Percentiles rank a stretch among this genome's conserved stretches.
phyloP scores from a whole-genome alignment of 148 eudicot genomes.

The Heliosperma pusillum region DNA sequence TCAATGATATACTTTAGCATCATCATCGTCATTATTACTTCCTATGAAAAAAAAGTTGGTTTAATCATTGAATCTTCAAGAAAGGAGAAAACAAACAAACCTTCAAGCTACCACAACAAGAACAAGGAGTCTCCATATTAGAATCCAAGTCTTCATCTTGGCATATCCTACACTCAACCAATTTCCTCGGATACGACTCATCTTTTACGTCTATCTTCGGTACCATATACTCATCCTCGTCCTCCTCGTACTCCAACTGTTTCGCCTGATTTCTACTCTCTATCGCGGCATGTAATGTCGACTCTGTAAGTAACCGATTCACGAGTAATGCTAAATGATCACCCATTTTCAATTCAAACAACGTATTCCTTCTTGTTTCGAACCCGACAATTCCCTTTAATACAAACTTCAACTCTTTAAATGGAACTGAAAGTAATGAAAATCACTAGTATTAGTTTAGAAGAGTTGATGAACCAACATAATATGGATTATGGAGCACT shows the following conservation, averaged over 20 bases:
- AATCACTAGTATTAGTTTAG: not conserved
- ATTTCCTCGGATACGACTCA: slow-evolving; percentile 44
- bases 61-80: not conserved
- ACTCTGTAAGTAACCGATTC: slow-evolving; percentile 85
- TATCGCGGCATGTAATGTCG: slow-evolving; percentile 82
- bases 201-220: slow-evolving; percentile 26
- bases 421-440: slow-evolving; percentile 16
- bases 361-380: not conserved
- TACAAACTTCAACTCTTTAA: not conserved
- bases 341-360: slow-evolving; percentile 51
- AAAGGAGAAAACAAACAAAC: slow-evolving; percentile 9
- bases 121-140: slow-evolving; percentile 90
- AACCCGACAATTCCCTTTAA: not conserved
- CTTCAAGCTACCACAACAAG: slow-evolving; percentile 97
- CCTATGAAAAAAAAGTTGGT: not conserved
- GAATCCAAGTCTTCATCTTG: slow-evolving; percentile 86
- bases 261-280: slow-evolving; percentile 51
- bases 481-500: not conserved
- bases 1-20: not conserved
- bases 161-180: slow-evolving; percentile 93
- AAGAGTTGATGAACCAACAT: slow-evolving; percentile 1
- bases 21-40: not conserved
- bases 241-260: slow-evolving; percentile 34
- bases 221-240: slow-evolving; percentile 23
- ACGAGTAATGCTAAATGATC: slow-evolving; percentile 87